A percentile compares a stretch with the other conserved stretches of the same genome.
These are phyloP conservation scores for Nakataea oryzae DNA, from an alignment of 2,329 filamentous ascomycete species.

Conservation along the genomic window DNA sequence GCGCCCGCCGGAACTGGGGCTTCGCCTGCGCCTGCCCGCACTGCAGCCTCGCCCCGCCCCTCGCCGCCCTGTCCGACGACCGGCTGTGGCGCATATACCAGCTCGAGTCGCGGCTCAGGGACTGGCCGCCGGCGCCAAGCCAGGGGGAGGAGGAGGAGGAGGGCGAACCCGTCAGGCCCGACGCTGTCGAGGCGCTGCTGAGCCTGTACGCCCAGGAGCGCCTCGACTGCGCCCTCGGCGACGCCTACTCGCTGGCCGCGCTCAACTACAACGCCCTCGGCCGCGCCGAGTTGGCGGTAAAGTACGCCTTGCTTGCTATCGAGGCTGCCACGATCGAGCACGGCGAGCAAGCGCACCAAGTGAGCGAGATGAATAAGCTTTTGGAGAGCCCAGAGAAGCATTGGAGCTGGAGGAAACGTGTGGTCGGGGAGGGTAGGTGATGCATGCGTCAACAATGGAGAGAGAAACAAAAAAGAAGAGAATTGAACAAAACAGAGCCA, in stretches of 20 bases:
- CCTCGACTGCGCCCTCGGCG: slow-evolving; percentile 21
- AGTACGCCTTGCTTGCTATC: slow-evolving; percentile 20
- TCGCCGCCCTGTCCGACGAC: slow-evolving; percentile 18
- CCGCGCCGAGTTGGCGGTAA: slow-evolving; percentile 17
- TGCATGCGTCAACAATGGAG: not conserved
- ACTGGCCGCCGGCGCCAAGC: not conserved
- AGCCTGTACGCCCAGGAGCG: slow-evolving; percentile 21
- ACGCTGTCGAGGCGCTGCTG: slow-evolving; percentile 17
- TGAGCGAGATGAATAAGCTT: slow-evolving; percentile 19
- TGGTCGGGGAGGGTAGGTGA: not conserved
- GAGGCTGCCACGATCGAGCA: slow-evolving; percentile 20
- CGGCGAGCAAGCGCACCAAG: slow-evolving; percentile 16
- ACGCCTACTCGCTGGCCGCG: slow-evolving; percentile 24
- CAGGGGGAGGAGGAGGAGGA: not conserved
- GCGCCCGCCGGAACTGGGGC: slow-evolving; percentile 20
- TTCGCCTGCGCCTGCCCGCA: slow-evolving; percentile 24
- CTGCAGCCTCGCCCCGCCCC: slow-evolving; percentile 14
- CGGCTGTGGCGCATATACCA: slow-evolving; percentile 18
- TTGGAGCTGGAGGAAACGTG: slow-evolving; percentile 18
- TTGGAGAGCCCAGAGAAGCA: slow-evolving; percentile 19
- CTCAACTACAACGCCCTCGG: slow-evolving; percentile 26
- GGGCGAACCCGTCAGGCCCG: slow-evolving; percentile 10
- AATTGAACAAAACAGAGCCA: too few species aligned
- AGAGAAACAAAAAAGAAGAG: not conserved
- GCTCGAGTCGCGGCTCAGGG: slow-evolving; percentile 16